phyloP scores from a whole-genome alignment of 257 asterid species.

The Penstemon eatonii region DNA sequence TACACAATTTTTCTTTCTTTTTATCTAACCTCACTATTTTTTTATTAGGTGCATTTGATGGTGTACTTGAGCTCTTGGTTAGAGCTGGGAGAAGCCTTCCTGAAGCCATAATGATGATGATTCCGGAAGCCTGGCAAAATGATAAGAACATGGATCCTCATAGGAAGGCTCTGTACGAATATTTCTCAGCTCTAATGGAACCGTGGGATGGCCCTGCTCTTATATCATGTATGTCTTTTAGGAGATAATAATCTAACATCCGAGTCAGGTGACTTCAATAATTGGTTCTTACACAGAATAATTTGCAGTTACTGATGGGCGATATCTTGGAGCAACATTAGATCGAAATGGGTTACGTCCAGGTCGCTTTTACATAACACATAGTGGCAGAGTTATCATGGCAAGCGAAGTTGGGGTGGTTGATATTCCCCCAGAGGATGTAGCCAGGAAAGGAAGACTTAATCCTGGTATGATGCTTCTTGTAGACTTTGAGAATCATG shows the following conservation, averaged over 20 bases:
- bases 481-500: conserved; percentile 96
- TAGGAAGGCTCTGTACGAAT: conserved; percentile 82
- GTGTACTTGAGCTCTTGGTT: conserved; percentile 94
- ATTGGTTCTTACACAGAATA: conserved; percentile 29
- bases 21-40: conserved; percentile 19
- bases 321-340: conserved; percentile 97
- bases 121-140: conserved; percentile 99
- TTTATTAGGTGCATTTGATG: conserved; percentile 89
- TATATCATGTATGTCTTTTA: conserved; percentile 68
- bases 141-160: conserved; percentile 95
- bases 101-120: conserved; percentile 99
- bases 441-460: conserved; percentile 91
- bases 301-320: conserved; percentile 96
- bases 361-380: conserved; percentile 93
- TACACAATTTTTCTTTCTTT: conserved; percentile 1
- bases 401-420: conserved; percentile 99
- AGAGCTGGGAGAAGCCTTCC: conserved; percentile 99
- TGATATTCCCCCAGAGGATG: conserved; percentile 97
- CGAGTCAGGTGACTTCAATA: not conserved
- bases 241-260: conserved; percentile 15
- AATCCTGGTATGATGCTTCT: conserved; percentile 99
- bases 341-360: conserved; percentile 98
- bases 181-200: conserved; percentile 92
- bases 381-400: conserved; percentile 97
- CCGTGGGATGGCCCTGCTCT: conserved; percentile 99